Evolutionary conservation across 768 basidiomycete species (phyloP), one percentile per base, ranked within the genome.

Genomic region (Steccherinum ochraceum): DNA sequence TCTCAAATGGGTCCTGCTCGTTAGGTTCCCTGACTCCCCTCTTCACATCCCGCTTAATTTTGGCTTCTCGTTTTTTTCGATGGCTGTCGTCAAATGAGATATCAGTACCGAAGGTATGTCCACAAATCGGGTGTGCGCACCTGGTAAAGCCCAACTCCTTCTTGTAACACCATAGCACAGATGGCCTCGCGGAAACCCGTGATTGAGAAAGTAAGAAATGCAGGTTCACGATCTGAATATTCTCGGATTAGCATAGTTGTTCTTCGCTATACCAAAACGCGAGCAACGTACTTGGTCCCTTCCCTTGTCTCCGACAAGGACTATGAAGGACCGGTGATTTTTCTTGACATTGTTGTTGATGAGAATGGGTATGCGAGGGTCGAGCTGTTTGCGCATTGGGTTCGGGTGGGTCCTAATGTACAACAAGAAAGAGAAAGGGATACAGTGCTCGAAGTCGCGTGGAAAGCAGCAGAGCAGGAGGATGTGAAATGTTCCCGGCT

Each of bases 131-230:
- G 35, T 39, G 25, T n/a, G 72, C 82, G 57, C 58, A 87, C 90
- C 81, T 93, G 7, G 93, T 93, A 63, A 99, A 99, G 0, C 94
- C 95, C 0, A 99, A 76, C 35, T 98, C 94, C 65, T 97, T 98
- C 72, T 96, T 98, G 76, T 99, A 99, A 60, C 93, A 96, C 96
- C 96, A 99, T 54, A 98, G 70, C 1, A 96, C 93, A 5, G 87
- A 90, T 1, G 93, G 93, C 13, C 93, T 76, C 3, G 91, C 87
- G 19, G 90, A 93, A 2, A 93, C 84, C 49, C 88, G 79, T 12
- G 89, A 88, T 72, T 97, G 94, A 0, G 93, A 93, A 16, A 99
- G 80, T 43, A 99, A 66, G 67, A 89, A 98, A 68, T 99, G 95
- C 24, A 99, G 75, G 66, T 98, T 98, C 49, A 97, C 94, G 46